phyloP scores from a whole-genome alignment of 331 rosid species.

The Acacia concinna region DNA sequence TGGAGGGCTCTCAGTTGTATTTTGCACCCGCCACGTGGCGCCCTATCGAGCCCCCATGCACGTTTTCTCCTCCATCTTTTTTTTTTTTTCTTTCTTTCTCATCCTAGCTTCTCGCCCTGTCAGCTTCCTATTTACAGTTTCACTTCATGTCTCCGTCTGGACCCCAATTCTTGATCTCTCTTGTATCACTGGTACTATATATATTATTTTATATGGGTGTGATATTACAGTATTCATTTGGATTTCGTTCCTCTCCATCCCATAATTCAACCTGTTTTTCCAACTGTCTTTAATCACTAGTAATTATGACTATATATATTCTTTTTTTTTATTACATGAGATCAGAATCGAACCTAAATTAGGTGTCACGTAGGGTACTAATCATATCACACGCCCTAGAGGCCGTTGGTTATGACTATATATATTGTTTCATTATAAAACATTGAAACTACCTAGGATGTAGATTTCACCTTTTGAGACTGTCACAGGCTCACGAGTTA shows the following conservation, averaged over 20 bases:
- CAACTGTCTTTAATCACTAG: not conserved
- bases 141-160: not conserved
- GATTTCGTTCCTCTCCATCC: not conserved
- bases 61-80: not conserved
- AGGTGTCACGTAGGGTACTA: too few species aligned
- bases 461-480: slow-evolving; percentile 5
- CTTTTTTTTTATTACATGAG: too few species aligned
- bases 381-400: too few species aligned
- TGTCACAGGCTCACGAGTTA: slow-evolving; percentile 20
- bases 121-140: not conserved
- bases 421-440: not conserved
- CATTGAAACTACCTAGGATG: not conserved
- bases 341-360: too few species aligned
- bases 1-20: not conserved
- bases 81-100: too few species aligned
- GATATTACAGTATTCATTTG: not conserved
- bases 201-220: not conserved
- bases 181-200: too few species aligned
- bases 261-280: not conserved
- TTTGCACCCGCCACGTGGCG: slow-evolving; percentile 17
- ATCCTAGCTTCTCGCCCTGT: not conserved
- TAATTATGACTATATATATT: not conserved
- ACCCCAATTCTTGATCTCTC: not conserved
- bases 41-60: not conserved
- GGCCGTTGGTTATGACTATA: not conserved